Percentiles rank a stretch among this genome's conserved stretches.
Evolutionary conservation across 2,329 filamentous ascomycete species (phyloP).

Genomic region (Scedosporium minutisporum): DNA sequence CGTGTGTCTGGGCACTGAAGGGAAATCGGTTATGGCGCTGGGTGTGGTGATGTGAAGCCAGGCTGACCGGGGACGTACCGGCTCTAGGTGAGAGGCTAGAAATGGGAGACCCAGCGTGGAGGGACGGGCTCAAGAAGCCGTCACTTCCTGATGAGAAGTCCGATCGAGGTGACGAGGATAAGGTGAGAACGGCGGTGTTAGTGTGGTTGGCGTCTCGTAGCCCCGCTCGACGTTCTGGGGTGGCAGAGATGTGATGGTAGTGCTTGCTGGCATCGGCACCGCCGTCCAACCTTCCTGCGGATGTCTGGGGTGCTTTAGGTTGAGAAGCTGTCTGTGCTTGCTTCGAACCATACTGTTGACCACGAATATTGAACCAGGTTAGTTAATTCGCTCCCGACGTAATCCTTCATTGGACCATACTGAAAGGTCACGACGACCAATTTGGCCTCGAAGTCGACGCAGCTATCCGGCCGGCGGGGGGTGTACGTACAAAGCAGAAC

Average conservation of each 20-base stretch:
- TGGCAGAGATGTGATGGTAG: background rate
- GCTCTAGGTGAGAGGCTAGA: constrained; percentile 2
- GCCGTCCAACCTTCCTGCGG: background rate
- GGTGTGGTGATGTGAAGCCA: background rate
- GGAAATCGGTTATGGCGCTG: constrained; percentile 24
- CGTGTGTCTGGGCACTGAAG: constrained; percentile 35
- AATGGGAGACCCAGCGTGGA: background rate
- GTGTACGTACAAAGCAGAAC: constrained; percentile 97
- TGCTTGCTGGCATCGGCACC: background rate
- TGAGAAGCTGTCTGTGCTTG: constrained; percentile 31
- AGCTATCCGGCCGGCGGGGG: constrained; percentile 14
- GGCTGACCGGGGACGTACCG: background rate
- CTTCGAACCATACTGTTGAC: constrained; percentile 51
- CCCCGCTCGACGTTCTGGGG: background rate
- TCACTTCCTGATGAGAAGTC: background rate
- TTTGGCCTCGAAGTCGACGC: constrained; percentile 19
- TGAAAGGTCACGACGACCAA: constrained; percentile 9
- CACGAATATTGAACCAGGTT: constrained; percentile 19
- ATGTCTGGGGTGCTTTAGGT: background rate
- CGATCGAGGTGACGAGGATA: background rate
- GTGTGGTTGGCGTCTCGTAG: background rate
- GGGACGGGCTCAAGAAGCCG: background rate
- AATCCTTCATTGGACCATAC: constrained; percentile 13
- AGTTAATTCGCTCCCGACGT: constrained; percentile 24
- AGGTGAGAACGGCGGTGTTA: background rate